Percentiles rank a stretch among this genome's conserved stretches.
phyloP scores from a whole-genome alignment of 768 basidiomycete species.

The Gymnopilus dilepis region DNA sequence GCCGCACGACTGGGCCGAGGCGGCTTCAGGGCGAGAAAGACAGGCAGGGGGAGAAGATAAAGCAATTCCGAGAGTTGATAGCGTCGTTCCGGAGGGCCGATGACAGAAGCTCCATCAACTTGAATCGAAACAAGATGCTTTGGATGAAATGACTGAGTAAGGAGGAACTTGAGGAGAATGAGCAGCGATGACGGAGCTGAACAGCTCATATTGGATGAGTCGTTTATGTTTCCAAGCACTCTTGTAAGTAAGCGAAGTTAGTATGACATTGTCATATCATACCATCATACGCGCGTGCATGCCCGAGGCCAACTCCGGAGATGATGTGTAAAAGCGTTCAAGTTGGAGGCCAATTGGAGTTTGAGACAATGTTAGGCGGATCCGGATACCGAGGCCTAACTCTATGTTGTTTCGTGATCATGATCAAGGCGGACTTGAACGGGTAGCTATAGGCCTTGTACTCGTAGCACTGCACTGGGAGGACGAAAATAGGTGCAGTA shows the following conservation, averaged over 20 bases:
- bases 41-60: background rate
- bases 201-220: too few species aligned
- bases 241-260: too few species aligned
- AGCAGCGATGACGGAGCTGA: too few species aligned
- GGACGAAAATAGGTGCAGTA: background rate
- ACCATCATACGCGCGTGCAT: background rate
- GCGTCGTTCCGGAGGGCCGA: background rate
- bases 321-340: background rate
- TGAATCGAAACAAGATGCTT: background rate
- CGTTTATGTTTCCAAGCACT: background rate
- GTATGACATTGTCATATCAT: background rate
- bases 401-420: too few species aligned
- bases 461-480: background rate
- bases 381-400: background rate
- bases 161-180: too few species aligned
- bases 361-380: too few species aligned
- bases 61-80: too few species aligned
- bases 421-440: too few species aligned
- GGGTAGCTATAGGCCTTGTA: background rate
- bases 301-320: slow-evolving; percentile 5
- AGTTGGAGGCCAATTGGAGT: too few species aligned
- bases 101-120: background rate
- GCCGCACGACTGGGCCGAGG: background rate
- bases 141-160: background rate
- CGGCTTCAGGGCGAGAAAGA: background rate